Conservation (phyloP, 2,329 filamentous ascomycete genomes). For the Microthyrium microscopicum region DNA sequence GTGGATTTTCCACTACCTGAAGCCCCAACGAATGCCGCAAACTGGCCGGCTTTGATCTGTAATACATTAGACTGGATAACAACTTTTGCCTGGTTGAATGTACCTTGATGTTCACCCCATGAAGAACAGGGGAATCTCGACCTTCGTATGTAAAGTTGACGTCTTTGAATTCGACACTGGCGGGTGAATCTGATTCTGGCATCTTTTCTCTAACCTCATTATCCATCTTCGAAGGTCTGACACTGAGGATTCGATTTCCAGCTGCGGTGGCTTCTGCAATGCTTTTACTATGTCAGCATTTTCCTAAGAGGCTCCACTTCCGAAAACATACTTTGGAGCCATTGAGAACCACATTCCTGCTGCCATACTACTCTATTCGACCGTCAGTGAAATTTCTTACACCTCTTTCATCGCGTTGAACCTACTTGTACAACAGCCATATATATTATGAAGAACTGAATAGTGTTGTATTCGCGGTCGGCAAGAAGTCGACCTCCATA, state of each 20-base stretch:
- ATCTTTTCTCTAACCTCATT: not conserved
- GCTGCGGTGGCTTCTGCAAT: slow-evolving; percentile 21
- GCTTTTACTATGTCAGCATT: slow-evolving; percentile 8
- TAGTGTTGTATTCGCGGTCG: slow-evolving; percentile 16
- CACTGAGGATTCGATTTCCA: slow-evolving; percentile 20
- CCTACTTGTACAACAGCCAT: slow-evolving; percentile 29
- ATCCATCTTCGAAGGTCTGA: slow-evolving; percentile 12
- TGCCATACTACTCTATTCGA: slow-evolving; percentile 15
- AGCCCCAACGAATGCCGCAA: slow-evolving; percentile 52
- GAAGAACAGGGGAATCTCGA: slow-evolving; percentile 18
- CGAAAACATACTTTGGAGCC: slow-evolving; percentile 18
- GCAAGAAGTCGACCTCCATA: slow-evolving; percentile 18
- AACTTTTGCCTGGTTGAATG: not conserved
- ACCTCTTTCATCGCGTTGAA: not conserved
- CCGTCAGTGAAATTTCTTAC: no score
- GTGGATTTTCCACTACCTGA: slow-evolving; percentile 59
- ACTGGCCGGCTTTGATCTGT: slow-evolving; percentile 41
- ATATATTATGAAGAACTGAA: slow-evolving; percentile 25
- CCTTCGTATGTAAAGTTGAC: slow-evolving; percentile 14
- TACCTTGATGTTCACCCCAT: slow-evolving; percentile 28
- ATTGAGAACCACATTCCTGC: slow-evolving; percentile 25
- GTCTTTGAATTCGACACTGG: slow-evolving; percentile 13
- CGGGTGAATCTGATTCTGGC: slow-evolving; percentile 9
- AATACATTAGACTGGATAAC: not conserved
- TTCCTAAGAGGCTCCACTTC: not conserved